Conservation (phyloP, 441 rosid species). For the Arabidopsis hybrid region DNA sequence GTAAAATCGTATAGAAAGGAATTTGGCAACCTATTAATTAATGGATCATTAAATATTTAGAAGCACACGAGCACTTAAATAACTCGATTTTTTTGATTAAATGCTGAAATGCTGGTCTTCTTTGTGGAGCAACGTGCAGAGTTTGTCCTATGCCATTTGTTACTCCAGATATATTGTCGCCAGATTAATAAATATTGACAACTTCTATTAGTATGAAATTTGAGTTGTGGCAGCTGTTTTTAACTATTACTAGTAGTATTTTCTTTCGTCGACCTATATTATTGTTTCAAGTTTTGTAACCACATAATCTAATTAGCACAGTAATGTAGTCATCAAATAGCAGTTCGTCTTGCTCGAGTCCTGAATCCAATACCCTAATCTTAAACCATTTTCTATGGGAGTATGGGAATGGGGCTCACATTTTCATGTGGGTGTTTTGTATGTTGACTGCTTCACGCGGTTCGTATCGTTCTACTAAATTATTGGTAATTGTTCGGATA, state of each 20-base stretch:
- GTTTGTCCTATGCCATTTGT: slow-evolving; percentile 16
- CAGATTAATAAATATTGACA: slow-evolving; percentile 9
- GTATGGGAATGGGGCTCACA: slow-evolving; percentile 9
- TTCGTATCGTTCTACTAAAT: slow-evolving; percentile 6
- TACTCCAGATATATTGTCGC: not conserved
- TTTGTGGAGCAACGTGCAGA: slow-evolving; percentile 30
- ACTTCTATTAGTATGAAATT: not conserved
- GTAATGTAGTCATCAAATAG: no score
- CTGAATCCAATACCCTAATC: no score
- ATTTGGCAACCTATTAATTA: not conserved
- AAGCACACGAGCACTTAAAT: slow-evolving; percentile 27
- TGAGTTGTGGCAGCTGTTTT: slow-evolving; percentile 35
- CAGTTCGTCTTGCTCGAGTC: no score
- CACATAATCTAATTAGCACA: no score
- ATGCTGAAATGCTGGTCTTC: slow-evolving; percentile 6
- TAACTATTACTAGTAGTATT: not conserved
- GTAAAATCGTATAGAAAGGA: not conserved
- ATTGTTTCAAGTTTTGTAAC: not conserved
- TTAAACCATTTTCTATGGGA: not conserved
- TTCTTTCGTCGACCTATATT: not conserved
- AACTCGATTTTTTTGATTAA: slow-evolving; percentile 12
- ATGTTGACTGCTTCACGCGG: slow-evolving; percentile 29
- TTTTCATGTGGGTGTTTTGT: not conserved
- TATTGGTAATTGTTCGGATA: slow-evolving; percentile 5
- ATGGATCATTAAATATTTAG: not conserved